These are phyloP conservation scores for Monosporozyma aerobia DNA, from an alignment of 805 yeast species.

Conservation along the genomic window DNA sequence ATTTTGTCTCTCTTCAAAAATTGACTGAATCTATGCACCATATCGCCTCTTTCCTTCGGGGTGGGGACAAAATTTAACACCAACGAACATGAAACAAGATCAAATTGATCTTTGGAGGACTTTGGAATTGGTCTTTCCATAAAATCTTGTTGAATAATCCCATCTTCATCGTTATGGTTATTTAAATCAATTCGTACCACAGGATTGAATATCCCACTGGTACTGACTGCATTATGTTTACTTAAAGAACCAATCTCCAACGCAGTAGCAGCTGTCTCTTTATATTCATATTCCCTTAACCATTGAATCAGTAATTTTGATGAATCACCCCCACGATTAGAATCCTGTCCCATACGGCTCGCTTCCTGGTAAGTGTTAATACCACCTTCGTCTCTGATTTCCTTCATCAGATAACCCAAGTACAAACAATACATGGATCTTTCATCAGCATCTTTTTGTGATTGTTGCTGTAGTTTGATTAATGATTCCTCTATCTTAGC, in stretches of 20 bases:
- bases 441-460: conserved; percentile 9
- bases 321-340: conserved; percentile 82
- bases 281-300: conserved; percentile 34
- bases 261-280: conserved; percentile 29
- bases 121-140: conserved; percentile 63
- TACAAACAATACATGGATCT: conserved; percentile 13
- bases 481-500: conserved; percentile 10
- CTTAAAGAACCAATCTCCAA: conserved; percentile 81
- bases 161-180: conserved; percentile 61
- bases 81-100: conserved; percentile 70
- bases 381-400: conserved; percentile 63
- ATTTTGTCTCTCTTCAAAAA: conserved; percentile 36
- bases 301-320: conserved; percentile 72
- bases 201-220: conserved; percentile 40
- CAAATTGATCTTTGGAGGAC: conserved; percentile 39
- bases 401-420: conserved; percentile 51
- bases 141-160: conserved; percentile 71
- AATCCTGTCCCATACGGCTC: conserved; percentile 73
- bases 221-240: conserved; percentile 57
- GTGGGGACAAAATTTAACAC: conserved; percentile 85
- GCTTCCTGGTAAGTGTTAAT: conserved; percentile 74
- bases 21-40: conserved; percentile 51
- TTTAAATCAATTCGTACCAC: conserved; percentile 62
- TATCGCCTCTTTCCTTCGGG: conserved; percentile 60
- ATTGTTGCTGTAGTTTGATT: conserved; percentile 4